These are phyloP conservation scores for Capsaspora owczarzaki DNA, from an alignment of 78 protist genomes.

Conservation along the genomic window DNA sequence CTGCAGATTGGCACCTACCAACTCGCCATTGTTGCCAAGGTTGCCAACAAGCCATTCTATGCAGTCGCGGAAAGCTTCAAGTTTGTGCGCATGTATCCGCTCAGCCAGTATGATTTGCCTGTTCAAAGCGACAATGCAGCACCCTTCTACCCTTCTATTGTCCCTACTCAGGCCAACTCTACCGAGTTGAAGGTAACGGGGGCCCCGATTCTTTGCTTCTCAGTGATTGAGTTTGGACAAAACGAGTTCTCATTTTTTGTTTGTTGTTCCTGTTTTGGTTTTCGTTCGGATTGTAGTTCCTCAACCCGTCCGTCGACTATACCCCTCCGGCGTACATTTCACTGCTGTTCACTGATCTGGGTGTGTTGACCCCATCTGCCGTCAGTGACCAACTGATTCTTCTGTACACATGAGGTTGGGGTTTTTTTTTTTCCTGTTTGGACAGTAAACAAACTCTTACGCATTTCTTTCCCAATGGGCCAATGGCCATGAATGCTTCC, in stretches of 20 bases:
- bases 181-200: neutral
- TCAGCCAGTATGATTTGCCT: conserved; percentile 62
- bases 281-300: neutral
- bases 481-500: too few relatives aligned
- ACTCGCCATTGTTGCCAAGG: conserved; percentile 80
- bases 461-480: too few relatives aligned
- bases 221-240: neutral
- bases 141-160: neutral
- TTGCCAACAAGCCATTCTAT: conserved; percentile 73
- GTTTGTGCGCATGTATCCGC: conserved; percentile 82
- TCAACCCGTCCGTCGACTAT: conserved; percentile 72
- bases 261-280: too few relatives aligned
- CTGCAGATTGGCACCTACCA: conserved; percentile 70
- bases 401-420: conserved; percentile 40
- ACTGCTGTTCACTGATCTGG: conserved; percentile 94
- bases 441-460: too few relatives aligned
- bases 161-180: neutral
- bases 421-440: neutral
- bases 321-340: conserved; percentile 93
- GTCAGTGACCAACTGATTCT: conserved; percentile 90
- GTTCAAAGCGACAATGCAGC: neutral
- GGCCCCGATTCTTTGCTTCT: neutral
- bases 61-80: conserved; percentile 89
- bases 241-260: too few relatives aligned
- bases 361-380: conserved; percentile 95